Evolutionary conservation across 169 alveolate genomes (phyloP), one percentile per base, ranked within the genome.

Genomic region (Eimeria tenella): DNA sequence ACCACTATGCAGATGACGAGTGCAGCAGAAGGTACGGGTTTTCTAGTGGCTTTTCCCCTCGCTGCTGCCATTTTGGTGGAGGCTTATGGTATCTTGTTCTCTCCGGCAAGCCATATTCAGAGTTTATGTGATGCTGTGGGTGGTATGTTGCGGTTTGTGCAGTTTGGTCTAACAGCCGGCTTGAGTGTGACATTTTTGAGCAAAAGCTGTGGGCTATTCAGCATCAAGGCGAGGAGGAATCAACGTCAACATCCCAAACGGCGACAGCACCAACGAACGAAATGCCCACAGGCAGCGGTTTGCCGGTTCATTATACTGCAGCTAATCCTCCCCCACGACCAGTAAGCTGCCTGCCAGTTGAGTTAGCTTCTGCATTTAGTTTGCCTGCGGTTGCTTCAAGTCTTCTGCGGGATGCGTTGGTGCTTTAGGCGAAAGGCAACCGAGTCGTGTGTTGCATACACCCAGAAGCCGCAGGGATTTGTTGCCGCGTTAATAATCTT

Each of bases 101-200:
- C n/a, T 75, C 19, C 68, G 4, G 19, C 63, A 5, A 13, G 52
- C 84, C 49, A 56, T 31, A 23, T 50, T 15, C 42, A 11, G 52
- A 10, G 65, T 19, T 13, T 60, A 5, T 21, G 50, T 60, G 9
- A 52, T 17, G 53, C 13, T 58, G 31, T 25, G 73, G 56, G 42
- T 10, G 49, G 19, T 7, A 17, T 13, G 42, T 52, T 31, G 42
- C 63, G 8, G 13, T 21, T n/a, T 74, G 3, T 42, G 11, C 86
- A 92, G 95, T 81, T 17, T 92, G 95, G 95, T 92, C 95, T 13
- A 21, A 42, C 65, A 92, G 93, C 68, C 92, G 95, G 55, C 95
- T 92, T 42, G 95, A 82, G 73, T 81, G 95, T 15, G 93, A 92
- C 92, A 92, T 92, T n/a, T 92, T 81, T 68, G 95, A 82, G 86